Conservation (phyloP, 1,284 basidiomycete species). For the Ustilago sp. region DNA sequence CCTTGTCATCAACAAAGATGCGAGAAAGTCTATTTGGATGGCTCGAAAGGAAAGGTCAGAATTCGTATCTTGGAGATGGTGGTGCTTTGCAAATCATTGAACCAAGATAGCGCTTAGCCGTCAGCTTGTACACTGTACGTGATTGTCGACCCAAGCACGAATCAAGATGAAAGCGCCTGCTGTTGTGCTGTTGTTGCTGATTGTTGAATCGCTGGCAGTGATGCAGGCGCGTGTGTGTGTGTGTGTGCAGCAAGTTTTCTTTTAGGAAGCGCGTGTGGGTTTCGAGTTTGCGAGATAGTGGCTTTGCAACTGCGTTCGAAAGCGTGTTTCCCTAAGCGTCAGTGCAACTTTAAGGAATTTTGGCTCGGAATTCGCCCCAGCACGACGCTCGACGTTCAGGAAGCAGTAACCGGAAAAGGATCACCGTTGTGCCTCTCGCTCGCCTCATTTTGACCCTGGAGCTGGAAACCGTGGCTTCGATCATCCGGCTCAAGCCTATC, state of each 20-base stretch:
- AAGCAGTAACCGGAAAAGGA: slow-evolving; percentile 13
- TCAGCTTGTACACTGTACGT: neutral
- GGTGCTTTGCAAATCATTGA: slow-evolving; percentile 7
- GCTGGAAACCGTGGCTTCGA: neutral
- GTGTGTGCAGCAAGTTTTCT: slow-evolving; percentile 8
- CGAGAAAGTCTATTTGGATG: neutral
- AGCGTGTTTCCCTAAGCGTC: neutral
- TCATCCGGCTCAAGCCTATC: neutral
- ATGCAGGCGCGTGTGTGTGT: slow-evolving; percentile 1
- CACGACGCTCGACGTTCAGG: neutral
- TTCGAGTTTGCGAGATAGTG: neutral
- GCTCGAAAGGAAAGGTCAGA: neutral
- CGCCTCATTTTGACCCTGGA: slow-evolving; percentile 1
- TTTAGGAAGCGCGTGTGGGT: neutral
- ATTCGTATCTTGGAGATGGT: neutral
- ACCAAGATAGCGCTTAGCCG: neutral
- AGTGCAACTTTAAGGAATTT: neutral
- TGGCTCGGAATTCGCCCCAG: slow-evolving; percentile 17
- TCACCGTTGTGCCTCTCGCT: slow-evolving; percentile 10
- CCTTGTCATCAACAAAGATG: neutral
- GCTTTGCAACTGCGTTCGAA: slow-evolving; percentile 9
- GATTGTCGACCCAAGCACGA: neutral
- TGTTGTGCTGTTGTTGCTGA: neutral
- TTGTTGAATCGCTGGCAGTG: slow-evolving; percentile 13
- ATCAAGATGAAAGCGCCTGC: slow-evolving; percentile 6